phyloP scores from a whole-genome alignment of 345 rosid genomes.

The Jatropha curcas region DNA sequence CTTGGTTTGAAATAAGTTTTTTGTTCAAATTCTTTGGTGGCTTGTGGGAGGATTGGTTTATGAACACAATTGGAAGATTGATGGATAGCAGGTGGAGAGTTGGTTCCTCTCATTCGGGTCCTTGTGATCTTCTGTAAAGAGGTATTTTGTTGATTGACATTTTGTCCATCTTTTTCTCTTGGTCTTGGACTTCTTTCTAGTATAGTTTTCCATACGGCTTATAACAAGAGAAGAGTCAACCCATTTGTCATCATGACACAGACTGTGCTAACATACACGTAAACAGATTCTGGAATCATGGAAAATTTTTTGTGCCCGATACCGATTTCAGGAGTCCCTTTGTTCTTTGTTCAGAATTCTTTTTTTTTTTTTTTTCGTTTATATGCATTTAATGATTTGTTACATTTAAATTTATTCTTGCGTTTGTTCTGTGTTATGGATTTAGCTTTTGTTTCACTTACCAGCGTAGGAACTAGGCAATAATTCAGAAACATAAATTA shows the following conservation, averaged over 20 bases:
- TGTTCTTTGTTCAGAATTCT: too few species aligned
- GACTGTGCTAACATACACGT: slow-evolving; percentile 17
- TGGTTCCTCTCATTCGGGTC: slow-evolving; percentile 14
- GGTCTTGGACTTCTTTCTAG: background rate
- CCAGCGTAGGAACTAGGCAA: background rate
- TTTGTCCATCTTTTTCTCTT: slow-evolving; percentile 12
- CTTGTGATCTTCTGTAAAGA: slow-evolving; percentile 37
- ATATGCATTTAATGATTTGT: background rate
- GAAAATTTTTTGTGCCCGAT: slow-evolving; percentile 14
- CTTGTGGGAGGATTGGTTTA: background rate
- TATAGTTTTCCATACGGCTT: slow-evolving; percentile 25
- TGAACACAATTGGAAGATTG: slow-evolving; percentile 14
- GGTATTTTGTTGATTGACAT: slow-evolving; percentile 30
- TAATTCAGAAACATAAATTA: too few species aligned
- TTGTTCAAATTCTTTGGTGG: slow-evolving; percentile 23
- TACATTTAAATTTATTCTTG: background rate
- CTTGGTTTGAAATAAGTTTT: slow-evolving; percentile 32
- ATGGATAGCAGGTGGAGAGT: background rate
- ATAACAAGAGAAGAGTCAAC: slow-evolving; percentile 16
- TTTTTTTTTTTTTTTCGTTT: slow-evolving; percentile 12
- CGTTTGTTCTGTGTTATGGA: background rate
- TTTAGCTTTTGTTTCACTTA: background rate
- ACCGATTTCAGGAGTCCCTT: too few species aligned
- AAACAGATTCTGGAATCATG: slow-evolving; percentile 6
- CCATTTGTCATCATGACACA: slow-evolving; percentile 1